Evolutionary conservation across 2,329 filamentous ascomycete genomes (phyloP).

Genomic region (Diaporthe citriasiana): DNA sequence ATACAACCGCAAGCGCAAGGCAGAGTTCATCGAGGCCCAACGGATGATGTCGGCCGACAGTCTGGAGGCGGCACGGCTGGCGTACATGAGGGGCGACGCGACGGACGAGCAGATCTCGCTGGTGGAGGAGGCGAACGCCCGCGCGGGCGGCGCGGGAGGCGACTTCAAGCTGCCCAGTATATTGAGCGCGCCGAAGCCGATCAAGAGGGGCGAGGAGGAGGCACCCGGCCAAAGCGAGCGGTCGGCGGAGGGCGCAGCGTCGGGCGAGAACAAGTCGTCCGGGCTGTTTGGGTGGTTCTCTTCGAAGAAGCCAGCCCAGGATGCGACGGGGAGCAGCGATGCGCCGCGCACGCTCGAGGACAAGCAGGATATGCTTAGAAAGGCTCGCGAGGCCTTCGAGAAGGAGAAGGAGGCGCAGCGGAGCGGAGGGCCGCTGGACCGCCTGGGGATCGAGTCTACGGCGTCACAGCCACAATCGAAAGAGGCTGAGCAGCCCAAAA

Average conservation of each 20-base stretch:
- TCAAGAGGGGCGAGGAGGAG: slow-evolving; percentile 39
- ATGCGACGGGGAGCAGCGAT: slow-evolving; percentile 49
- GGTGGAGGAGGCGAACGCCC: slow-evolving; percentile 69
- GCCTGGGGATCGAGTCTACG: slow-evolving; percentile 57
- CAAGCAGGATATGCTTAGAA: slow-evolving; percentile 51
- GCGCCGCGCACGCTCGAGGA: slow-evolving; percentile 52
- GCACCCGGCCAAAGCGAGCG: slow-evolving; percentile 41
- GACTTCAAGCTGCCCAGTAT: slow-evolving; percentile 64
- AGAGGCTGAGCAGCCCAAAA: slow-evolving; percentile 49
- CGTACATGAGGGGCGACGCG: slow-evolving; percentile 71
- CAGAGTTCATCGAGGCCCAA: slow-evolving; percentile 70
- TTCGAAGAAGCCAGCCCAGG: slow-evolving; percentile 33
- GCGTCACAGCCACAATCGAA: slow-evolving; percentile 45
- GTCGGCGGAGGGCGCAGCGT: slow-evolving; percentile 46
- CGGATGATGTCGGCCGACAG: slow-evolving; percentile 67
- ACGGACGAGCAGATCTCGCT: slow-evolving; percentile 68
- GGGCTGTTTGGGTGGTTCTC: slow-evolving; percentile 50
- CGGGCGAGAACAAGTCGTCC: slow-evolving; percentile 45
- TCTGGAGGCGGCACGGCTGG: slow-evolving; percentile 69
- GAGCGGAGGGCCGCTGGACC: slow-evolving; percentile 65
- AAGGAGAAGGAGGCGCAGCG: slow-evolving; percentile 66
- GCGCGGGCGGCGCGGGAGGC: slow-evolving; percentile 56
- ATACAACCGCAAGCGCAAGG: slow-evolving; percentile 71
- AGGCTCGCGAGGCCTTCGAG: slow-evolving; percentile 62
- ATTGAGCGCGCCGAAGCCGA: slow-evolving; percentile 58